Evolutionary conservation across 495 filamentous ascomycete genomes (phyloP).

Genomic region (Jackrogersella multiformis): DNA sequence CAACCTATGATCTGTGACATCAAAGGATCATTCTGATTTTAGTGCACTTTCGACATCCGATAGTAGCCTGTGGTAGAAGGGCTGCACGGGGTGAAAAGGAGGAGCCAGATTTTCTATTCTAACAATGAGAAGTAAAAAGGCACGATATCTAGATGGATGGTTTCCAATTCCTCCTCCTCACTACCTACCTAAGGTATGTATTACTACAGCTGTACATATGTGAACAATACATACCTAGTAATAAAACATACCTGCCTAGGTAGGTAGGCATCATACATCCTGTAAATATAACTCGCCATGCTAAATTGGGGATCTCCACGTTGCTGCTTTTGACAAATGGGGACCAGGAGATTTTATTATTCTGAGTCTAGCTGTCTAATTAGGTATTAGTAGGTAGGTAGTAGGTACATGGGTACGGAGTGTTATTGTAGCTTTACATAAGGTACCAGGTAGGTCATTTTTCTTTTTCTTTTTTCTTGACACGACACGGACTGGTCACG

Average conservation of each 20-base stretch:
- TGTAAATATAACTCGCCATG: constrained; percentile 22
- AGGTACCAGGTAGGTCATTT: neutral
- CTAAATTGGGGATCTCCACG: constrained; percentile 20
- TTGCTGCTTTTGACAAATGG: constrained; percentile 35
- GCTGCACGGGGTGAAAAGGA: neutral
- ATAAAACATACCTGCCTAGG: too few relatives aligned
- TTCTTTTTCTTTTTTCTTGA: constrained; percentile 22
- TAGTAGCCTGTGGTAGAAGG: neutral
- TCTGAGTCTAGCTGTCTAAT: too few relatives aligned
- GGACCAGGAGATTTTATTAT: constrained; percentile 19
- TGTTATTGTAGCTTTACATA: neutral
- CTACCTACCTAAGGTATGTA: too few relatives aligned
- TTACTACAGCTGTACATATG: too few relatives aligned
- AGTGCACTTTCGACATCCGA: too few relatives aligned
- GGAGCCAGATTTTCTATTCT: constrained; percentile 11
- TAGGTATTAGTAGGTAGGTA: neutral
- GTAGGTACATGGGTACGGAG: constrained; percentile 19
- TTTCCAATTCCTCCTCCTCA: constrained; percentile 22
- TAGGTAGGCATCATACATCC: too few relatives aligned
- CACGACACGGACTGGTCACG: constrained; percentile 40
- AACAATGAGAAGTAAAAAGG: constrained; percentile 16
- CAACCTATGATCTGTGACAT: constrained; percentile 6
- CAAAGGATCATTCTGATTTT: neutral
- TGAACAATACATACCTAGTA: neutral
- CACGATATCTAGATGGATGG: too few relatives aligned